Evolutionary conservation across 345 rosid genomes (phyloP), one percentile per base, ranked within the genome.

Genomic region (Eucalyptus erythrocorys): DNA sequence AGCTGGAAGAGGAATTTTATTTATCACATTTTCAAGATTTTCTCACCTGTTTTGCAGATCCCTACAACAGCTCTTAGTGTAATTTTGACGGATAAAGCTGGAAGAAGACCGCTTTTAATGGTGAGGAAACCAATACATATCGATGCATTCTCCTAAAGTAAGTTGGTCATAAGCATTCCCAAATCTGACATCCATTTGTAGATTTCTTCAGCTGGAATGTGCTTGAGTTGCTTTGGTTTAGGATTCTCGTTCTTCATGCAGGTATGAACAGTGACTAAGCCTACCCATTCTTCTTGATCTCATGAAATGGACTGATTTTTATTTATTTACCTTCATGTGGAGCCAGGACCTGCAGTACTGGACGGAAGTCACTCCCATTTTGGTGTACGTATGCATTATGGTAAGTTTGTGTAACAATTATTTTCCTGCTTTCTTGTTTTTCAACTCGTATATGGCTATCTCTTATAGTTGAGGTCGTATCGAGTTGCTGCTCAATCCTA

Each of bases 31-130:
- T 48, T 79, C 32, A 48, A 12, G 27, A 14, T 21, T 64, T 71
- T 24, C 32, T 13, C 37, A 3, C 43, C 22, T 61, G 3, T 64
- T 87, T 11, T 89, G 84, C 88, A 92, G 92, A 86, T 92, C 76
- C 92, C 89, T 5, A 61, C 76, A 42, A 71, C 86, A 7, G 37
- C 61, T 34, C 34, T 87, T 13, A 53, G 90, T 9, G 27, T 92
- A 34, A 26, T 90, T 15, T 59, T 90, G 21, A 90, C 85, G 47
- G 94, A 92, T 89, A 89, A 86, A 87, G 86, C 30, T 17, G 93
- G 94, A 87, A 89, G 94, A 87, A 64, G 89, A 43, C 87, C 21
- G 6, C 76, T 88, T 55, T 47, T 66, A 14, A 32, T 49, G 61
- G 47, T 76, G n/a, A 11, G 3, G 12, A 37, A 47, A 86, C 43